phyloP scores from a whole-genome alignment of 768 basidiomycete species.

The Porphyrellus cyaneotinctus region DNA sequence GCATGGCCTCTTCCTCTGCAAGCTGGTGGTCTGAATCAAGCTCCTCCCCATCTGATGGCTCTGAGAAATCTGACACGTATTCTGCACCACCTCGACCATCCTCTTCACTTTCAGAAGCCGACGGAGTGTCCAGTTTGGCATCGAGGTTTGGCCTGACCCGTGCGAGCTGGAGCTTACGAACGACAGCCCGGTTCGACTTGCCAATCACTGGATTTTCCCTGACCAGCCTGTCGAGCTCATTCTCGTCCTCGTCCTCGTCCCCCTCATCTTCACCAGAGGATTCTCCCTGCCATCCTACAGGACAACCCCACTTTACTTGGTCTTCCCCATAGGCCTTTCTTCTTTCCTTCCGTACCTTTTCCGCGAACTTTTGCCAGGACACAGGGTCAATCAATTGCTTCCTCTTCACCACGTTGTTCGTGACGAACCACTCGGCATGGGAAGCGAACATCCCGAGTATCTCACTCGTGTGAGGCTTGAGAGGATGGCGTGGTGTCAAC shows the following conservation, averaged over 20 bases:
- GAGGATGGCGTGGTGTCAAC: constrained; percentile 38
- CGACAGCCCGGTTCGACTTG: constrained; percentile 16
- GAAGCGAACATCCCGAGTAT: constrained; percentile 48
- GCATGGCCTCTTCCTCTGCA: constrained; percentile 20
- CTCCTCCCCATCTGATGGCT: constrained; percentile 43
- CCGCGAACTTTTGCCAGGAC: constrained; percentile 48
- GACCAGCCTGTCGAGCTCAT: constrained; percentile 8
- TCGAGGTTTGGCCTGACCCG: not conserved
- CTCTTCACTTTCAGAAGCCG: constrained; percentile 22
- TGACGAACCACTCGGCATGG: constrained; percentile 57
- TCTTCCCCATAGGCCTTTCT: constrained; percentile 27
- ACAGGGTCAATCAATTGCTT: constrained; percentile 38
- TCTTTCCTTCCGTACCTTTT: constrained; percentile 29
- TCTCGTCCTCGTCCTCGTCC: not conserved
- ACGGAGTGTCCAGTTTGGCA: constrained; percentile 1
- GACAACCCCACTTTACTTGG: constrained; percentile 21
- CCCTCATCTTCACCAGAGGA: constrained; percentile 8
- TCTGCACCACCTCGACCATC: constrained; percentile 15
- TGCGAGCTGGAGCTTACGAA: constrained; percentile 21
- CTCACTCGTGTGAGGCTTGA: constrained; percentile 48
- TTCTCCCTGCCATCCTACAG: constrained; percentile 12
- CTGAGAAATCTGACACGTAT: constrained; percentile 59
- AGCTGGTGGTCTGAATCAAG: constrained; percentile 32
- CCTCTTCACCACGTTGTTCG: constrained; percentile 37
- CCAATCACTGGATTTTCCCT: constrained; percentile 28